A percentile compares a stretch with the other conserved stretches of the same genome.
These are phyloP conservation scores for Casuarina glauca DNA, from an alignment of 306 rosid species.

Conservation along the genomic window DNA sequence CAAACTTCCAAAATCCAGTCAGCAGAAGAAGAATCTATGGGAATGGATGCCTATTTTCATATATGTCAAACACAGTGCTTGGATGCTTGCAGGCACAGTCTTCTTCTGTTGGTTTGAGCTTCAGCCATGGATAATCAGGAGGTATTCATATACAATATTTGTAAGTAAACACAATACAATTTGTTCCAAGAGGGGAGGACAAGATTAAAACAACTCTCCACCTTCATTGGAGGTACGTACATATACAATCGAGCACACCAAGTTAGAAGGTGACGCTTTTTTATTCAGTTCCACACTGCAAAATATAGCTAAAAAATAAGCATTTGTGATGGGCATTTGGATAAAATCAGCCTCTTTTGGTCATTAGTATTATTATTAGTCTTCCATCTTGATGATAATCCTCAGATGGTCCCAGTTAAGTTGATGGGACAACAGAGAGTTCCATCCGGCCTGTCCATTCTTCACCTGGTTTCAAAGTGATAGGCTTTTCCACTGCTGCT, in stretches of 20 bases:
- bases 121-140: too few species aligned
- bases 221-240: not conserved
- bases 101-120: too few species aligned
- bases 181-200: conserved; percentile 9
- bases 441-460: conserved; percentile 93
- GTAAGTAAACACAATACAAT: not conserved
- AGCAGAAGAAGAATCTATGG: too few species aligned
- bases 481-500: conserved; percentile 75
- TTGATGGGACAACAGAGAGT: conserved; percentile 53
- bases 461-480: conserved; percentile 75
- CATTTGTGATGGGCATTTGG: not conserved
- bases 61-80: too few species aligned
- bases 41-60: too few species aligned
- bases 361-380: not conserved
- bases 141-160: not conserved
- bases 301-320: not conserved
- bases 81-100: too few species aligned
- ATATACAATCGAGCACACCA: not conserved
- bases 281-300: conserved; percentile 13
- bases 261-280: conserved; percentile 15
- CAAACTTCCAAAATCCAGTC: too few species aligned
- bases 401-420: conserved; percentile 23
- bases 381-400: not conserved
- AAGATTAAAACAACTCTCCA: conserved; percentile 31
- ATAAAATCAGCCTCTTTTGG: not conserved